Evolutionary conservation across 164 flowering plant species (phyloP), one percentile per base, ranked within the genome.

Genomic region (Macadamia tetraphylla): DNA sequence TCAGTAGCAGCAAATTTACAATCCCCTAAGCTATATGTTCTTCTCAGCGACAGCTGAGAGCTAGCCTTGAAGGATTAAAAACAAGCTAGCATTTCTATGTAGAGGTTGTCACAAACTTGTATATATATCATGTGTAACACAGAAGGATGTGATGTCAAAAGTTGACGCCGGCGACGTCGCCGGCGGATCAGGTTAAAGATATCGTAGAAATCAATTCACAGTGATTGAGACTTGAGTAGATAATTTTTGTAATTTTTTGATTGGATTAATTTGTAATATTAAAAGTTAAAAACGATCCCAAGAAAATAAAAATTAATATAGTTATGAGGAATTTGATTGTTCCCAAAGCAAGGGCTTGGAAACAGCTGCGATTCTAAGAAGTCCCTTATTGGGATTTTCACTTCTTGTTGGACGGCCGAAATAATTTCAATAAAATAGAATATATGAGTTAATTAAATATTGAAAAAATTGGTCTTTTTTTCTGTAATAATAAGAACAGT

Each of bases 111-210:
- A 67, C 43, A 68, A 31, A 60, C 73, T 74, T 46, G 1, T 73
- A 76, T 69, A 76, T 76, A 76, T 62, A 57, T 65, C 51, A 60
- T 23, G 31, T 60, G 23, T 61, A 76, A 55, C 73, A 67, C 62
- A 51, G 12, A 23, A 23, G 62, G 48, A 63, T 69, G 71, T 70
- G 64, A 49, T 48, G 70, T 55, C 73, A 67, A 71, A 74, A 79
- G 92, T 91, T 84, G 91, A 86, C 84, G 84, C 91, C 97, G 87
- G 84, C 70, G 79, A 77, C 91, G 74, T 74, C 91, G 94, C 88
- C 97, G 90, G 55, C 69, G 92, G 88, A 71, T 57, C 70, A 61
- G 87, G 77, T 62, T 46, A 83, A 84, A 86, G 88, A 57, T 87
- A 70, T 66, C 97, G 88, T 91, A 82, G 66, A 81, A 78, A 67